Evolutionary conservation across 495 filamentous ascomycete species (phyloP), one percentile per base, ranked within the genome.

Genomic region (Usnea hakonensis): DNA sequence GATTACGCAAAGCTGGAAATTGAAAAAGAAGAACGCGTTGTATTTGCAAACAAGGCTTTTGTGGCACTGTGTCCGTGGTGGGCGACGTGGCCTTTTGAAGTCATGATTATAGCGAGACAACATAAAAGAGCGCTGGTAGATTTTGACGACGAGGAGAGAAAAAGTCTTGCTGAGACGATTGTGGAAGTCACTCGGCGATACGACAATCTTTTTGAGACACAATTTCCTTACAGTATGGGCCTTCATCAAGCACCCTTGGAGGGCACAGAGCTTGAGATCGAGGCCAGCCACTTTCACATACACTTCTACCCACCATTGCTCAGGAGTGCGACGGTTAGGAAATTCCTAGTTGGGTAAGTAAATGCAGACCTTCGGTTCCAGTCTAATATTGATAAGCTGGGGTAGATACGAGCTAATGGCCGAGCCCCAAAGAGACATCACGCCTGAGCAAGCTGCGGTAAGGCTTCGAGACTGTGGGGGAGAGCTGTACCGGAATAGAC

Each of bases 281-380:
- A 95, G 69, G 82, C 84, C 19, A 90, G 89, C 55, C 90, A 95
- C 78, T 84, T 98, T 72, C 94, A 98, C 72, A 83, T 98, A 76
- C 94, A 98, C 75, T 98, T 97, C 74, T 97, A 95, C 73, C 94
- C 94, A 19, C 94, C 94, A 10, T 78, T 98, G 43, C 80, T 98
- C 65, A 84, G 94, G 48, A 95, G 91, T 64, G 94, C 94, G 14
- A 93, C 90, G 7, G 95, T 98, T 37, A 85, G 87, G 61, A 98
- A 98, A 78, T 98, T 97, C 76, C 69, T 96, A 44, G 94, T 97
- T 33, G 94, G 94, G 57, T 86, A 76, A 69, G 81, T 74, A 16
- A 50, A 38, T 3, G 52, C 28, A 5, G 37, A 17, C 9, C 13
- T 59, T 30, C 10, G 40, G 9, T 21, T 54, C 32, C 9, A 35